phyloP scores from a whole-genome alignment of 495 filamentous ascomycete species.

The Penicillium cataractarum region DNA sequence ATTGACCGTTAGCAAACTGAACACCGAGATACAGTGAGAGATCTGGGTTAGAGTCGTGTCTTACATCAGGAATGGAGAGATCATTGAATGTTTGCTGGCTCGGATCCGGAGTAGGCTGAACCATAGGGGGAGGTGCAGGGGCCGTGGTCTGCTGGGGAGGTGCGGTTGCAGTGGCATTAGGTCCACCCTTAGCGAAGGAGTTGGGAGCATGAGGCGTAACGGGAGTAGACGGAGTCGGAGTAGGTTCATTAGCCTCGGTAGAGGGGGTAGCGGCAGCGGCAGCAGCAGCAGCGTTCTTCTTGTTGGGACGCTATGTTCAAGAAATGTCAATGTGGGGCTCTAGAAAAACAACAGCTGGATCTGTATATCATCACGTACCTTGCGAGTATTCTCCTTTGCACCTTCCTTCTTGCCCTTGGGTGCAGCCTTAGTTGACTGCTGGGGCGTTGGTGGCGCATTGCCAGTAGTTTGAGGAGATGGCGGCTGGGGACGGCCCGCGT shows the following conservation, averaged over 20 bases:
- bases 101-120: constrained; percentile 50
- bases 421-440: constrained; percentile 73
- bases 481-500: constrained; percentile 66
- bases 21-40: constrained; percentile 24
- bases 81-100: constrained; percentile 44
- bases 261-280: constrained; percentile 69
- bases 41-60: constrained; percentile 19
- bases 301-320: constrained; percentile 42
- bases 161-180: constrained; percentile 50
- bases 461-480: constrained; percentile 76
- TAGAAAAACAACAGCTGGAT: no score
- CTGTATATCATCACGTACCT: background rate
- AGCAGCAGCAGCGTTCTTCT: constrained; percentile 69
- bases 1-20: constrained; percentile 3
- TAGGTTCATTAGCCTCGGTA: constrained; percentile 68
- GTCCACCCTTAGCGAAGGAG: constrained; percentile 62
- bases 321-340: background rate
- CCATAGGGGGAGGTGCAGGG: constrained; percentile 44
- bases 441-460: constrained; percentile 86
- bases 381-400: constrained; percentile 35
- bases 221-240: constrained; percentile 80
- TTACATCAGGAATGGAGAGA: constrained; percentile 46
- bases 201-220: constrained; percentile 76
- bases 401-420: constrained; percentile 78
- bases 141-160: constrained; percentile 47